Conservation (phyloP, 495 filamentous ascomycete genomes). For the Neurospora sp. region DNA sequence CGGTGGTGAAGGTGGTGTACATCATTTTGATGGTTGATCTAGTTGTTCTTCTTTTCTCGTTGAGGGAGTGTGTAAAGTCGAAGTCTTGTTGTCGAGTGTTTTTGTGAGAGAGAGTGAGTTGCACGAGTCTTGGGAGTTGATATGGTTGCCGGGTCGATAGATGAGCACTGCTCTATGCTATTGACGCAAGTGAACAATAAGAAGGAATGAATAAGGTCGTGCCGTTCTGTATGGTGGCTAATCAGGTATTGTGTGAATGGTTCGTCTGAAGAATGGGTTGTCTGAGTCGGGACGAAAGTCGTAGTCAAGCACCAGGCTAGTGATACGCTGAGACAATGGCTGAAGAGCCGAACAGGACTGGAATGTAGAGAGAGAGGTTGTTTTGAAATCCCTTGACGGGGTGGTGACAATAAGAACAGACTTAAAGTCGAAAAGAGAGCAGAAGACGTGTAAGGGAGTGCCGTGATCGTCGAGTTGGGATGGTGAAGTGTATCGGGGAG, state of each 20-base stretch:
- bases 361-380: not conserved
- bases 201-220: not conserved
- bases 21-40: slow-evolving; percentile 23
- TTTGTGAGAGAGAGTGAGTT: not conserved
- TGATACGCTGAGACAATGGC: not conserved
- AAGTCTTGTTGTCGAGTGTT: not conserved
- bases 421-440: not conserved
- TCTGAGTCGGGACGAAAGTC: not conserved
- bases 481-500: not conserved
- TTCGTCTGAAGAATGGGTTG: not conserved
- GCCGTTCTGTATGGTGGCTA: not conserved
- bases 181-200: not conserved
- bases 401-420: not conserved
- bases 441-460: not conserved
- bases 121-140: not conserved
- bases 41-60: not conserved
- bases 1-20: slow-evolving; percentile 20
- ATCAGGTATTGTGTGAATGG: not conserved
- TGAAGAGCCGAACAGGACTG: not conserved
- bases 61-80: not conserved
- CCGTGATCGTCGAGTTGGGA: not conserved
- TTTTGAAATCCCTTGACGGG: not conserved
- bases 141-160: not conserved
- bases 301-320: not conserved
- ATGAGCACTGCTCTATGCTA: not conserved